Conservation (phyloP, 345 rosid genomes). For the Eucalyptus microcorys region DNA sequence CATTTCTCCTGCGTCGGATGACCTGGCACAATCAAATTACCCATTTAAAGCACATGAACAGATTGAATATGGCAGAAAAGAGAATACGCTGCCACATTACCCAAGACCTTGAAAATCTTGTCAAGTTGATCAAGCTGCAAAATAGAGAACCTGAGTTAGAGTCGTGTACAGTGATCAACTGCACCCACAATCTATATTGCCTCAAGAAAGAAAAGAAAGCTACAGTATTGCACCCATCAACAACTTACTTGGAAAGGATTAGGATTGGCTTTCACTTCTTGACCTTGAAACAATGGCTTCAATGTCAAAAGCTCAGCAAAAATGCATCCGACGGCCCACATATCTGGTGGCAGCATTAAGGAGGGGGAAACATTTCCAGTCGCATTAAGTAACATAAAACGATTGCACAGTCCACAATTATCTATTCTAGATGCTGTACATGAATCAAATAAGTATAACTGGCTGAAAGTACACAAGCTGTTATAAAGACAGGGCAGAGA, state of each 20-base stretch:
- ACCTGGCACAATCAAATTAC: slow-evolving; percentile 8
- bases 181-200: neutral
- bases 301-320: slow-evolving; percentile 93
- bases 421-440: neutral
- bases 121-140: slow-evolving; percentile 81
- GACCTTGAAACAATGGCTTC: slow-evolving; percentile 96
- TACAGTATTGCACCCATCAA: neutral
- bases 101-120: slow-evolving; percentile 95
- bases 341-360: slow-evolving; percentile 21
- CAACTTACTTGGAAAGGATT: slow-evolving; percentile 59
- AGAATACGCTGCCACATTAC: neutral
- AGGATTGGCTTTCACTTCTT: slow-evolving; percentile 74
- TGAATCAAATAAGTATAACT: neutral
- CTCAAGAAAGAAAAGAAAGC: neutral
- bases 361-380: neutral
- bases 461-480: neutral
- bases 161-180: neutral
- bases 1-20: slow-evolving; percentile 95
- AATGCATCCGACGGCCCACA: slow-evolving; percentile 99
- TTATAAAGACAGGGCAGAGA: neutral
- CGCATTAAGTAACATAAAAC: neutral
- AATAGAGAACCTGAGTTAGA: neutral
- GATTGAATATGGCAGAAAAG: neutral
- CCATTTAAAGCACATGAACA: neutral
- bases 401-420: neutral